Evolutionary conservation across 345 rosid species (phyloP), one percentile per base, ranked within the genome.

Genomic region (Populus pruinosa): DNA sequence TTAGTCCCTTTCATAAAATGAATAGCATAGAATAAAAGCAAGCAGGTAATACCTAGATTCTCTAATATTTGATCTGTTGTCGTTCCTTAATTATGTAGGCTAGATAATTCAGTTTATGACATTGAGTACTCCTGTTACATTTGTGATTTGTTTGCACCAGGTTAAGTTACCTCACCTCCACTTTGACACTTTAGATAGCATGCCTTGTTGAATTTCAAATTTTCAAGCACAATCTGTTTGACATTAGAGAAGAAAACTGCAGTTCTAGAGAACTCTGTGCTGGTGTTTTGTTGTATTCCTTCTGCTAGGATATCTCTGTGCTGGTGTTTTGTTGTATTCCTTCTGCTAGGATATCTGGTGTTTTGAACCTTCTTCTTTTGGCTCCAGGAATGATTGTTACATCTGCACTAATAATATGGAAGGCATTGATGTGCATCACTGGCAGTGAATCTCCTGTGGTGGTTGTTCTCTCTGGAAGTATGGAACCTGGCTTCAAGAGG

Each of bases 381-480:
- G 55, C 71, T 82, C 56, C 86, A 94, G 99, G 98, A 74, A 86
- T 96, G 99, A 92, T 96, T 72, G 97, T 94, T 50, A 92, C 99
- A 10, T 96, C 97, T 55, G 99, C 98, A 18, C 80, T 96, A 47
- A 94, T 96, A 73, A 91, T 94, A 87, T 94, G 99, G 99, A 94
- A 94, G 87, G 90, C 88, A 1, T 85, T 96, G 89, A 92, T 96
- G 95, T 94, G 98, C 82, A 38, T 94, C 59, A 96, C 98, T 53
- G 98, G 98, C n/a, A 92, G 94, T 77, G 98, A 96, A 85, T 96
- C 98, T 47, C 98, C 98, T n/a, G 96, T 96, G 9, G 98, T 96
- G 39, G 98, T 94, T 68, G 96, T 96, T 83, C 98, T 94, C 70
- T 96, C 99, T 6, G 99, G 87, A 84, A 96, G 99, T 78, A 96